Evolutionary conservation across 768 basidiomycete genomes (phyloP), one percentile per base, ranked within the genome.

Genomic region (Collybia nuda): DNA sequence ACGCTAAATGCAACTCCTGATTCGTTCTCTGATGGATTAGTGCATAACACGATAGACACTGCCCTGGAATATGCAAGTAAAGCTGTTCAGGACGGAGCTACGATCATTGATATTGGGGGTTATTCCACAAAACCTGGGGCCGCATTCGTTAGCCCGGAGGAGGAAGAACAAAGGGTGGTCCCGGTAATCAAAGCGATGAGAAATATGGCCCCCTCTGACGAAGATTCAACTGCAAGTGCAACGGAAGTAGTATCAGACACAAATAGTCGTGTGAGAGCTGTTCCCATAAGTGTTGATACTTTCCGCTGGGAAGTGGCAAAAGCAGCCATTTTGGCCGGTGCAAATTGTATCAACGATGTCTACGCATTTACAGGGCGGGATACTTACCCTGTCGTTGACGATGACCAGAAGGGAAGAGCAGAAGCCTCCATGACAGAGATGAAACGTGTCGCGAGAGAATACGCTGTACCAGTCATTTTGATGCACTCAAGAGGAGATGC

Each of bases 401-500:
- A 64, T 23, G 73, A 67, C 0, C 69, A 60, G n/a, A 64, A 62
- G 8, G 51, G 40, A 36, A 50, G 61, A 1, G 66, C 70, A 0
- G 61, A 70, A 1, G 69, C 68, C 28, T 76, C 75, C 48, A 76
- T 84, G 56, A 54, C 56, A 8, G 67, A 75, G 47, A 90, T 96
- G 90, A 82, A 86, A 47, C 52, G 62, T n/a, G 64, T 85, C 21
- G 85, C 86, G 23, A 76, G 84, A 29, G 71, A 78, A 24, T 70
- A 84, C 39, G 79, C 78, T 5, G 88, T 88, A 0, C 95, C 94
- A 0, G 86, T 94, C 43, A 72, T 98, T 8, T 67, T 98, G 51
- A 98, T 98, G 96, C 96, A 99, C 66, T 93, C 92, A 0, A 76
- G 94, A 3, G 94, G 92, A 0, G 88, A 90, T 49, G 90, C 91